Conservation (phyloP, 2,329 filamentous ascomycete genomes). For the Leptographium galeiforme region DNA sequence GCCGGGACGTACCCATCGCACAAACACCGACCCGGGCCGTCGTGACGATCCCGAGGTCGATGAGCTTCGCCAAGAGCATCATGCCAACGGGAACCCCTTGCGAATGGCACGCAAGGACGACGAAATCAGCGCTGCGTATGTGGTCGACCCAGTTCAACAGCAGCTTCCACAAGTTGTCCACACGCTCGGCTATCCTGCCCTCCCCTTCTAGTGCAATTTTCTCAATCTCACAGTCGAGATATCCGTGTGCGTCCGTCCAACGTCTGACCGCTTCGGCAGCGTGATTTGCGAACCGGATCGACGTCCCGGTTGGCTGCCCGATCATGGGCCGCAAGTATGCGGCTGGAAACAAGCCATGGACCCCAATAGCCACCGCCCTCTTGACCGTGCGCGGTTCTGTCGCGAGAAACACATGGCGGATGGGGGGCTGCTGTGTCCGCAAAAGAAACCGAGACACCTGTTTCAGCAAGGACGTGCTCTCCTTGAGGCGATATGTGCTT, state of each 20-base stretch:
- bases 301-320: conserved; percentile 90
- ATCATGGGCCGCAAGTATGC: conserved; percentile 78
- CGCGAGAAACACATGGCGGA: conserved; percentile 59
- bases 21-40: conserved; percentile 72
- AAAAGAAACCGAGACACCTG: conserved; percentile 48
- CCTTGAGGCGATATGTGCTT: conserved; percentile 53
- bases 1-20: conserved; percentile 42
- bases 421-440: conserved; percentile 38
- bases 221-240: conserved; percentile 67
- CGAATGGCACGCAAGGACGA: conserved; percentile 86
- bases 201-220: conserved; percentile 93
- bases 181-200: conserved; percentile 77
- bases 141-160: conserved; percentile 91
- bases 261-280: conserved; percentile 70
- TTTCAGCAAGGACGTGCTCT: conserved; percentile 57
- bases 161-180: conserved; percentile 88
- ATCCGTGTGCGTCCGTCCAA: conserved; percentile 66
- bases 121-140: conserved; percentile 74
- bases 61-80: conserved; percentile 85
- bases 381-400: conserved; percentile 60
- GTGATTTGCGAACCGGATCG: conserved; percentile 80
- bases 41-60: conserved; percentile 75
- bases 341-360: conserved; percentile 89
- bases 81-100: conserved; percentile 90
- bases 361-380: conserved; percentile 81